Evolutionary conservation across 305 asterid genomes (phyloP).

Genomic region (Ruellia speciosa): DNA sequence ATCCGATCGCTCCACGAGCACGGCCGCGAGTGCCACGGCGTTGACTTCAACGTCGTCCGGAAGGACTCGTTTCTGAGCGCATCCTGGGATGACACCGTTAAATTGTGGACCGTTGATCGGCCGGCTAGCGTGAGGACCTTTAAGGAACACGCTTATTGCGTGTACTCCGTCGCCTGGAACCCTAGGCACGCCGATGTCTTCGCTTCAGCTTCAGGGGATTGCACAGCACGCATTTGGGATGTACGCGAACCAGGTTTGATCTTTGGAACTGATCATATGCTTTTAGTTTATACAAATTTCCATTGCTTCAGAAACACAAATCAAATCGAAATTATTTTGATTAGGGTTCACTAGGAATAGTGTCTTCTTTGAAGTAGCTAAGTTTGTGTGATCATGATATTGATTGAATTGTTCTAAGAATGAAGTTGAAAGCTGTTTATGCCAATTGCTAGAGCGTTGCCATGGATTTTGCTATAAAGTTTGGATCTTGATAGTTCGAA

Average conservation of each 20-base stretch:
- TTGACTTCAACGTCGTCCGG: conserved; percentile 68
- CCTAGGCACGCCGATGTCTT: conserved; percentile 92
- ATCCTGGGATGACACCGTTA: conserved; percentile 90
- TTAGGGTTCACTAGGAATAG: too few relatives aligned
- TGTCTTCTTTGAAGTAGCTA: too few relatives aligned
- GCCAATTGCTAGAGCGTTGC: background rate
- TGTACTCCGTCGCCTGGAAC: conserved; percentile 84
- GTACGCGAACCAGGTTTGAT: conserved; percentile 82
- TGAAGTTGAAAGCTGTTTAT: background rate
- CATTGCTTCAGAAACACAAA: background rate
- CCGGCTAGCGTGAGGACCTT: conserved; percentile 84
- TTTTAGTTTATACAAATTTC: too few relatives aligned
- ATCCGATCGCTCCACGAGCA: conserved; percentile 87
- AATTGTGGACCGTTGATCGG: conserved; percentile 92
- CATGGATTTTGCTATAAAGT: background rate
- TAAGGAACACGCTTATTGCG: conserved; percentile 94
- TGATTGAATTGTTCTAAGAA: background rate
- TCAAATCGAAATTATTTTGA: too few relatives aligned
- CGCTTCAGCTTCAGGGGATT: conserved; percentile 94
- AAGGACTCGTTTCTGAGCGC: conserved; percentile 91
- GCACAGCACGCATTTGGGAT: conserved; percentile 93
- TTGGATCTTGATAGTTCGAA: background rate
- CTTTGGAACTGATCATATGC: background rate
- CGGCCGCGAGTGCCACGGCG: conserved; percentile 79
- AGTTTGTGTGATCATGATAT: background rate